Evolutionary conservation across 192 early-diverging fungal genomes (phyloP), one percentile per base, ranked within the genome.

Genomic region (Glomus cerebriforme): DNA sequence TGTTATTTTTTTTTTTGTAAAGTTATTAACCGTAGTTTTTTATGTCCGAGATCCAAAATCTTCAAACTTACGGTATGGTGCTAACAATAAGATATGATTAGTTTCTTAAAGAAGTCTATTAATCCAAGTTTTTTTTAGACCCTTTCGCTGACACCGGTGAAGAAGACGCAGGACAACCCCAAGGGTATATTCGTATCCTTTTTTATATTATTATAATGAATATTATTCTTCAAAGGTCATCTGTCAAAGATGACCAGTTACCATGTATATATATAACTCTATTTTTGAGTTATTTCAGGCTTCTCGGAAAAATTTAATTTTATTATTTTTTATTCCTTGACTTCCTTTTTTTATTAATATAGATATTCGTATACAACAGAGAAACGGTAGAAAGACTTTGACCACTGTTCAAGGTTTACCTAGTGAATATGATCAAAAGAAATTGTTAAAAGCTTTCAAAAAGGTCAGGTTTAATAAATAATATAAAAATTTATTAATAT

Each of bases 281-380:
- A 24, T 47, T n/a, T 64, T 64, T 34, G 29, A 32, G n/a, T 72
- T 39, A 19, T 10, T 77, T 43, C 26, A 29, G 1, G 0, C 17
- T 26, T 31, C 1, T 67, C 17, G 34, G 22, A 54, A 65, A 7
- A 2, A 27, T 64, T 7, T 9, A 39, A 35, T 66, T 15, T 6
- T 76, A 62, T 31, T 10, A 29, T 60, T 76, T 43, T 8, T 59
- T 73, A 47, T 37, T 75, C 49, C 60, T 75, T 80, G 64, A 75
- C 62, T 45, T 49, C n/a, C n/a, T 70, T 26, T 12, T 17, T 68
- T 49, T 8, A 17, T 54, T 31, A 26, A 49, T 71, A 45, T 73
- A 99, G 97, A 99, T 87, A 95, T 99, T 80, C 96, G 97, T 85
- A 94, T 99, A 80, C 96, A 97, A 87, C 96, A 96, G 84, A 92